Conservation (phyloP, 192 early-diverging fungal species). For the Coemansia sp. region DNA sequence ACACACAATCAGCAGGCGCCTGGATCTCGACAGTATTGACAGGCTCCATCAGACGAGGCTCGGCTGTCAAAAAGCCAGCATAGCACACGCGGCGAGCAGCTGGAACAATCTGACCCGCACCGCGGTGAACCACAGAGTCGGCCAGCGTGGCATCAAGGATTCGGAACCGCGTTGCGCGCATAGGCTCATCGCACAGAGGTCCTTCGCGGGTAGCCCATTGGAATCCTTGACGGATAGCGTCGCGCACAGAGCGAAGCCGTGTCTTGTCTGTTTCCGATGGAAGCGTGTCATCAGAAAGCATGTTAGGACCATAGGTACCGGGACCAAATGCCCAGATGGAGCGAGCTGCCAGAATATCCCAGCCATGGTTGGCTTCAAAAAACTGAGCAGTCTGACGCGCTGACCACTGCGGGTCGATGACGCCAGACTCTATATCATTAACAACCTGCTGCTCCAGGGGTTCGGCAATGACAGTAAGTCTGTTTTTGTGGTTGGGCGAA, state of each 20-base stretch:
- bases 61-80: constrained; percentile 92
- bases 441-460: constrained; percentile 90
- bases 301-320: constrained; percentile 83
- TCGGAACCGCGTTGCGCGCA: constrained; percentile 94
- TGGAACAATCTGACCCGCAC: constrained; percentile 96
- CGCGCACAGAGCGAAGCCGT: constrained; percentile 73
- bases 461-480: constrained; percentile 93
- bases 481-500: constrained; percentile 99
- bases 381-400: constrained; percentile 71
- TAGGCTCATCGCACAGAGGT: constrained; percentile 96
- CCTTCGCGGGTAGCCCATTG: constrained; percentile 97
- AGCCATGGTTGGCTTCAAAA: constrained; percentile 85
- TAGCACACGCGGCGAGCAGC: constrained; percentile 95
- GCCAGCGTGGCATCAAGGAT: constrained; percentile 87
- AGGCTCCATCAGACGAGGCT: constrained; percentile 97
- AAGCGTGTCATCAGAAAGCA: constrained; percentile 95
- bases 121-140: constrained; percentile 85
- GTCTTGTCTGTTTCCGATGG: constrained; percentile 85
- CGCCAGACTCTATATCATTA: constrained; percentile 85
- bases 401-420: constrained; percentile 74
- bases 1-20: constrained; percentile 93
- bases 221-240: constrained; percentile 93
- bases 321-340: constrained; percentile 99
- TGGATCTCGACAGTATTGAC: constrained; percentile 96
- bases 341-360: constrained; percentile 92